Evolutionary conservation across 768 basidiomycete species (phyloP), one percentile per base, ranked within the genome.

Genomic region (Pisolithus microcarpus): DNA sequence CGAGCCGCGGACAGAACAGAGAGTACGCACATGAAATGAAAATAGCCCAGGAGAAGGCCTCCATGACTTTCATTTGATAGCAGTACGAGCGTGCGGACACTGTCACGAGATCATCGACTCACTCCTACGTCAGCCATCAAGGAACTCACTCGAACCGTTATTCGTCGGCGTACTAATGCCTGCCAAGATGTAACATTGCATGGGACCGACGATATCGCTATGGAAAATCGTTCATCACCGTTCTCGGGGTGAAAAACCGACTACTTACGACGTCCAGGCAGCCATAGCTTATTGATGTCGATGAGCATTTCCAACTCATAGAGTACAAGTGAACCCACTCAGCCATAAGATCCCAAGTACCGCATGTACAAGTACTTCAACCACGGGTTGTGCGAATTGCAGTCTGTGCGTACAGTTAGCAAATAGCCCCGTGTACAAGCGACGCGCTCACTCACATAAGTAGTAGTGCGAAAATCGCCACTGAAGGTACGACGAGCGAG

Each of bases 51-150:
- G 87, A 88, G 62, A 90, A 79, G 2, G 84, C 86, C 56, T 88
- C 78, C 31, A 87, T 74, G 43, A 82, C 81, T 65, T 85, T 87
- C 83, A 89, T 85, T 61, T 87, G 79, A 63, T 86, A 84, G 63
- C 88, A 91, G 56, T 76, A 89, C 24, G 69, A 63, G 56, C 71
- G 70, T 7, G 68, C 66, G 46, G 77, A 76, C 50, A 79, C 88
- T 89, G 48, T n/a, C 47, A 9, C 42, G 26, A 46, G 28, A 43
- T 56, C 54, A 53, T 42, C 5, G n/a, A 52, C 40, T 28, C 45
- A 13, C 48, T 38, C 40, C 30, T n/a, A 21, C 19, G 11, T 5
- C 39, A 15, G 39, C 31, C 45, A 36, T 26, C 21, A 19, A 46
- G 4, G 45, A 28, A 65, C 78, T 62, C 59, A 86, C 85, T 80